phyloP scores from a whole-genome alignment of 2,329 filamentous ascomycete species.

The Leptographium radiaticola region DNA sequence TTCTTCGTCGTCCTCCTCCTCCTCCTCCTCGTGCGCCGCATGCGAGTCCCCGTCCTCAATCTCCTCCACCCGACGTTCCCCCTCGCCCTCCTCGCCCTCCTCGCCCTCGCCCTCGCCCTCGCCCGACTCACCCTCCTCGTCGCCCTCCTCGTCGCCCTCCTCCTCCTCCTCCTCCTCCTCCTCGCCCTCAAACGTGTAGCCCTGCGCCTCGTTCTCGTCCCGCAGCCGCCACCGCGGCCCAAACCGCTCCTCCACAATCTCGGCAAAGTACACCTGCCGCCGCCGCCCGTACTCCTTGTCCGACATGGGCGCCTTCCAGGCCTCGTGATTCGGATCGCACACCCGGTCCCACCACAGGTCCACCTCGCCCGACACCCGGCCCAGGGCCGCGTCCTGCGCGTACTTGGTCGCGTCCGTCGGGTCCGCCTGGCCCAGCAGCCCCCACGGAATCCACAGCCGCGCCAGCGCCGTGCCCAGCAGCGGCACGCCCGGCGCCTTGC shows the following conservation, averaged over 20 bases:
- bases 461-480: conserved; percentile 37
- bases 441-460: conserved; percentile 42
- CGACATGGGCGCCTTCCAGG: conserved; percentile 46
- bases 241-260: conserved; percentile 45
- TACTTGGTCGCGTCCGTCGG: conserved; percentile 40
- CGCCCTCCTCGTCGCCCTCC: conserved; percentile 20
- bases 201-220: conserved; percentile 22
- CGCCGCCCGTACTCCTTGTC: conserved; percentile 45
- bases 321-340: conserved; percentile 46
- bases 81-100: conserved; percentile 10
- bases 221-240: conserved; percentile 27
- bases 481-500: conserved; percentile 35
- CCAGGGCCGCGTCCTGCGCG: conserved; percentile 45
- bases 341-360: conserved; percentile 52
- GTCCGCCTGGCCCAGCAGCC: conserved; percentile 34
- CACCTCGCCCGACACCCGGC: conserved; percentile 49
- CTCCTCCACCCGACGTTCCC: conserved; percentile 18
- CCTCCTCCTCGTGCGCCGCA: conserved; percentile 52
- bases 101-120: no score
- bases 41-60: conserved; percentile 42
- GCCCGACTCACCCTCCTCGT: no score
- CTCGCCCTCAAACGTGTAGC: conserved; percentile 19
- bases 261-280: conserved; percentile 44
- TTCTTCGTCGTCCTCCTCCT: conserved; percentile 18
- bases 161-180: conserved; percentile 9